A percentile compares a stretch with the other conserved stretches of the same genome.
Evolutionary conservation across 257 asterid genomes (phyloP).

Genomic region (Ligustrum vulgare): DNA sequence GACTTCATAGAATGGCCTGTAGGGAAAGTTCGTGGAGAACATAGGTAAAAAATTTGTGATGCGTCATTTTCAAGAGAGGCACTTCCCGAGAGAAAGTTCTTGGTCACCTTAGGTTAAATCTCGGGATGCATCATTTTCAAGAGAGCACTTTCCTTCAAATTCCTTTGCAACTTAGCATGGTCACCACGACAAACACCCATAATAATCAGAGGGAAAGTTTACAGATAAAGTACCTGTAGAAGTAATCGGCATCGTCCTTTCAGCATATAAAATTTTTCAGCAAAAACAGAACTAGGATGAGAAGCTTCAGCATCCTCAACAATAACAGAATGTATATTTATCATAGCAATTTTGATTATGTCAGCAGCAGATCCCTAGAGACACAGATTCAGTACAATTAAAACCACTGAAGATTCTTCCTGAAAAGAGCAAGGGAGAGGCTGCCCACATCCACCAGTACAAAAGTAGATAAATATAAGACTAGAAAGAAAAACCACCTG

Average conservation of each 20-base stretch:
- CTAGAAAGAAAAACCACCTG: constrained; percentile 55
- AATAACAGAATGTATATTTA: constrained; percentile 64
- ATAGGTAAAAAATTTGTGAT: not conserved
- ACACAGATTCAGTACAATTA: constrained; percentile 16
- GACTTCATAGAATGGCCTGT: not conserved
- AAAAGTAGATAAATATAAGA: not conserved
- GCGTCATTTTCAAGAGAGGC: not conserved
- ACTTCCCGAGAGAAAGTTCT: not conserved
- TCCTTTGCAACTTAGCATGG: constrained; percentile 2
- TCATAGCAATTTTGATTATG: constrained; percentile 89
- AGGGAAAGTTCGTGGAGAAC: no score
- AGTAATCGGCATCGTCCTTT: constrained; percentile 86
- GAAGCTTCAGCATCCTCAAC: constrained; percentile 50
- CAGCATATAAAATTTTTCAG: constrained; percentile 56
- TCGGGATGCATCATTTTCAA: constrained; percentile 1
- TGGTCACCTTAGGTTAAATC: no score
- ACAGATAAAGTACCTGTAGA: constrained; percentile 49
- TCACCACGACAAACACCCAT: not conserved
- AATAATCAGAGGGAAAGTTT: constrained; percentile 13
- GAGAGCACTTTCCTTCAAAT: not conserved
- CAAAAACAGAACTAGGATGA: constrained; percentile 42
- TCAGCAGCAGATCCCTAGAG: constrained; percentile 97
- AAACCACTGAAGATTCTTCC: constrained; percentile 19
- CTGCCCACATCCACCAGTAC: not conserved
- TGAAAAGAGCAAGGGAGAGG: not conserved